Base-by-base conservation (phyloP, 805 yeast species). In the Candida maris region DNA sequence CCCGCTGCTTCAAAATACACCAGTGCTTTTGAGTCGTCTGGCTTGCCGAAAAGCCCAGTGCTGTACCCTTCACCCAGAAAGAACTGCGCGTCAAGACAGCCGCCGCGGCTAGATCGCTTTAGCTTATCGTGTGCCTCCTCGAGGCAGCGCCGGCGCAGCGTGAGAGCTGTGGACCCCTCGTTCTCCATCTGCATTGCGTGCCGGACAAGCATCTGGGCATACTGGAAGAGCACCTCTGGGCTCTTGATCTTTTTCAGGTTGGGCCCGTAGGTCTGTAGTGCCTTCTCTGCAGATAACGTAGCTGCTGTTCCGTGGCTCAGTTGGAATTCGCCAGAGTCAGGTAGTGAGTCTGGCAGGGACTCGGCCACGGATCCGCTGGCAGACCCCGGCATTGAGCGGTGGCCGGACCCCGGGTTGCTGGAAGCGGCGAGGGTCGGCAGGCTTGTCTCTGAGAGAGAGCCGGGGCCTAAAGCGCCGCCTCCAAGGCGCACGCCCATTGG, bases 21-120 rank as follows among this genome's bases (percentile, higher is more conserved):
- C 49, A 86, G 81, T 2, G 97, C 83, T 46, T 85, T 89, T 45
- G 73, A 77, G 49, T 81, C 72, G 34, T 89, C 95, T 8, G 81
- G 68, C 56, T 83, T 85, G 1, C 89, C 93, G 33, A 88, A 70
- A 0, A 85, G 86, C 3, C 95, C 95, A 2, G 91, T 79, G 9
- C 89, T 74, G 58, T 81, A 81, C 0, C 91, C 88, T 60, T 91
- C 97, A n/a, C 80, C 98, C 20, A 93, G 64, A 19, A 89, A 68
- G 54, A 91, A 93, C 59, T 93, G 97, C 0, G 97, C 95, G 35
- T 91, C 96, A 1, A 81, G 71, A 49, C 80, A 82, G 5, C 96
- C 95, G 44, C 82, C 80, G 39, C 84, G 88, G 14, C 88, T 68
- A 29, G 89, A 70, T 48, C 76, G 77, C 48, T 77, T 80, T 15